A percentile compares a stretch with the other conserved stretches of the same genome.
These are phyloP conservation scores for Knoxdaviesia proteae DNA, from an alignment of 2,329 filamentous ascomycete genomes.

Conservation along the genomic window DNA sequence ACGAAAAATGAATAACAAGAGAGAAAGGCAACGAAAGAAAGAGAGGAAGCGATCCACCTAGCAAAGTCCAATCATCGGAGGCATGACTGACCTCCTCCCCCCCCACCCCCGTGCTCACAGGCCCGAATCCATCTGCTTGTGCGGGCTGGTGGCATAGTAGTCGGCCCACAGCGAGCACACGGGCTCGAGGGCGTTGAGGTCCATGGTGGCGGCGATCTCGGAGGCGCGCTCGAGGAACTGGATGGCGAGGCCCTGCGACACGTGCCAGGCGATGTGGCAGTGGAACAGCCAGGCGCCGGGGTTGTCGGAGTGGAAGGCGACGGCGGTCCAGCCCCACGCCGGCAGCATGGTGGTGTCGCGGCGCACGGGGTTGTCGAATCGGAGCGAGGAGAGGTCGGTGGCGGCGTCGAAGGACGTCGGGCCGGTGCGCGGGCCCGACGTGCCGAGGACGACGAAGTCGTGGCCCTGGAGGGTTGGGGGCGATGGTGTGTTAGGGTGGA, in stretches of 20 bases:
- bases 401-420: slow-evolving; percentile 9
- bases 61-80: too few species aligned
- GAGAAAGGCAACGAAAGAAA: too few species aligned
- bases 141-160: slow-evolving; percentile 4
- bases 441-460: slow-evolving; percentile 23
- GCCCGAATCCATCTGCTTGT: slow-evolving; percentile 6
- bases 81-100: too few species aligned
- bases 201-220: slow-evolving; percentile 4
- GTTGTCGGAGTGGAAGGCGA: slow-evolving; percentile 28
- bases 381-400: slow-evolving; percentile 15
- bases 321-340: slow-evolving; percentile 20
- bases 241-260: slow-evolving; percentile 27
- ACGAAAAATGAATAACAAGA: too few species aligned
- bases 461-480: slow-evolving; percentile 10
- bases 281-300: slow-evolving; percentile 32
- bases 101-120: slow-evolving; percentile 4
- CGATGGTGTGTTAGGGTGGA: too few species aligned
- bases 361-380: slow-evolving; percentile 26
- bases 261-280: slow-evolving; percentile 37
- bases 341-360: slow-evolving; percentile 29
- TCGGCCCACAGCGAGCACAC: slow-evolving; percentile 4
- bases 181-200: slow-evolving; percentile 4
- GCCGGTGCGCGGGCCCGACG: slow-evolving; percentile 5
- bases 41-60: too few species aligned
- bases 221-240: slow-evolving; percentile 20